A percentile compares a stretch with the other conserved stretches of the same genome.
These are phyloP conservation scores for Termitomyces bulborhizus DNA, from an alignment of 768 basidiomycete genomes.

Conservation along the genomic window DNA sequence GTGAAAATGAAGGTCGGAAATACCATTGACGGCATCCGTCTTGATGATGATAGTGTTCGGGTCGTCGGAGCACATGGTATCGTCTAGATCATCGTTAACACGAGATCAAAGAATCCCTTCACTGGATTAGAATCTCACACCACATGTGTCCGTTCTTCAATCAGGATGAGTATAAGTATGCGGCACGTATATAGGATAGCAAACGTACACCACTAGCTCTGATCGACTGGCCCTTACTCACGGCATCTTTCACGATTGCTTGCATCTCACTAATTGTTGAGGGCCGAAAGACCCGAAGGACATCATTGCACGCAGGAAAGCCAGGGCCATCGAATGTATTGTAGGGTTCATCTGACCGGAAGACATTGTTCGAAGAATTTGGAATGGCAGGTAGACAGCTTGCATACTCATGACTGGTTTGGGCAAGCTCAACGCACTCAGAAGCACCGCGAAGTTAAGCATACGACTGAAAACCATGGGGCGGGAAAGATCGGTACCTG, in stretches of 20 bases:
- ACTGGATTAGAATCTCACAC: constrained; percentile 18
- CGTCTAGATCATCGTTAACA: constrained; percentile 15
- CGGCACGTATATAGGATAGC: background rate
- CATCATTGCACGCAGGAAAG: constrained; percentile 27
- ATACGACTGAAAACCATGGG: background rate
- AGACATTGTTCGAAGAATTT: background rate
- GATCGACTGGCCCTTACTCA: constrained; percentile 20
- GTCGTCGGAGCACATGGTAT: constrained; percentile 33
- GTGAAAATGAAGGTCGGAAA: constrained; percentile 23
- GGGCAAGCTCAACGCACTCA: background rate
- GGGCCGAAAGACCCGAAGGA: constrained; percentile 24
- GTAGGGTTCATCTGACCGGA: constrained; percentile 17
- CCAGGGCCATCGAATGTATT: constrained; percentile 30
- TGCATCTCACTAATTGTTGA: constrained; percentile 26
- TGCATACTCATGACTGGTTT: background rate
- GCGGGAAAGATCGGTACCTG: background rate
- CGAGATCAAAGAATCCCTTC: no score
- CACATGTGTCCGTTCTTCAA: constrained; percentile 32
- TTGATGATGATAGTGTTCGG: constrained; percentile 27
- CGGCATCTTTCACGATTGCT: constrained; percentile 26
- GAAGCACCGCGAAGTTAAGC: background rate
- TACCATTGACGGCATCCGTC: constrained; percentile 26
- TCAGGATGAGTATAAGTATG: background rate
- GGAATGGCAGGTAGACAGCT: background rate
- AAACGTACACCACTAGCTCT: constrained; percentile 28